phyloP scores from a whole-genome alignment of 768 basidiomycete species.

The Lepiota subincarnata region DNA sequence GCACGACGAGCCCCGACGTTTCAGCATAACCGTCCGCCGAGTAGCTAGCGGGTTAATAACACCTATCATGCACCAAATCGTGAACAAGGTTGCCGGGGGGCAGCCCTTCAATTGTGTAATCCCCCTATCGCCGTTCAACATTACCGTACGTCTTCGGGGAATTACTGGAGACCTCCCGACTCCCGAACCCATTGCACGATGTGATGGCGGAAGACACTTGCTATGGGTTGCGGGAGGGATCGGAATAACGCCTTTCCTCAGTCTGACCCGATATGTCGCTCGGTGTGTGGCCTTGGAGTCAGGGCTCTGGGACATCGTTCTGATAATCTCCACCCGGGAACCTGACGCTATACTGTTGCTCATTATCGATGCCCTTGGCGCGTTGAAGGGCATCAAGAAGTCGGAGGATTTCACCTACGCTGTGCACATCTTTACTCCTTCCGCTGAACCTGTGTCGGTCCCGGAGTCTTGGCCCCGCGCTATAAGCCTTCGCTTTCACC shows the following conservation, averaged over 20 bases:
- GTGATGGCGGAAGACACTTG: slow-evolving; percentile 21
- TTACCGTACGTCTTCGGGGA: slow-evolving; percentile 46
- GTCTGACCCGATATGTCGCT: slow-evolving; percentile 35
- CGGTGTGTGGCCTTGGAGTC: not conserved
- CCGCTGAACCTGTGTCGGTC: not conserved
- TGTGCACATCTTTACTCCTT: slow-evolving; percentile 38
- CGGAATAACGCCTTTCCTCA: slow-evolving; percentile 61
- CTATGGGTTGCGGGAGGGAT: slow-evolving; percentile 64
- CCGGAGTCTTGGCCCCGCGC: slow-evolving; percentile 7
- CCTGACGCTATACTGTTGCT: slow-evolving; percentile 47
- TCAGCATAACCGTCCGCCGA: slow-evolving; percentile 29
- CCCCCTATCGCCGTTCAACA: slow-evolving; percentile 32
- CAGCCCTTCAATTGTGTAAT: slow-evolving; percentile 17
- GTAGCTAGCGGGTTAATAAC: slow-evolving; percentile 56
- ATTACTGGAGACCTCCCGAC: slow-evolving; percentile 37
- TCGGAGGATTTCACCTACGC: slow-evolving; percentile 19
- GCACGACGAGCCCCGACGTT: slow-evolving; percentile 5
- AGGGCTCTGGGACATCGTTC: slow-evolving; percentile 34
- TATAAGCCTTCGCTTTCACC: slow-evolving; percentile 9
- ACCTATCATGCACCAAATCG: slow-evolving; percentile 48
- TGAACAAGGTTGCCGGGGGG: slow-evolving; percentile 32
- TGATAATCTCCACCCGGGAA: slow-evolving; percentile 51
- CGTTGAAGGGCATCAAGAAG: not conserved
- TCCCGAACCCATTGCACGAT: slow-evolving; percentile 14
- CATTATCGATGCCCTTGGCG: slow-evolving; percentile 26